A percentile compares a stretch with the other conserved stretches of the same genome.
These are phyloP conservation scores for Histomonas meleagridis DNA, from an alignment of 208 protist species.

Conservation along the genomic window DNA sequence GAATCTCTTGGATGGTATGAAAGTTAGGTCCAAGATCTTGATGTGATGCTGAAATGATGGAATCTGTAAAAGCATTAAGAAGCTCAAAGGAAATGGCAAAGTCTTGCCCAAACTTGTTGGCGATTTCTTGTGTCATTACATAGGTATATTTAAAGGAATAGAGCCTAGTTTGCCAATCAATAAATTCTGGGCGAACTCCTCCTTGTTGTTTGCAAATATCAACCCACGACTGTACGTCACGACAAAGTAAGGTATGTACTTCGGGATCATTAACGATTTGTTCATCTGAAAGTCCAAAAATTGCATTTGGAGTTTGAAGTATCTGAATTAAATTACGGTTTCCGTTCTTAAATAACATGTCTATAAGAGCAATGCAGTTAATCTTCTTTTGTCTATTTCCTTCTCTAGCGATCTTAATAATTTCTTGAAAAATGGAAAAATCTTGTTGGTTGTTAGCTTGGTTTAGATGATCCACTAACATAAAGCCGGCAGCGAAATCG, in stretches of 20 bases:
- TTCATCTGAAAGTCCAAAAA: background rate
- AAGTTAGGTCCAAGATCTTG: background rate
- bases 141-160: background rate
- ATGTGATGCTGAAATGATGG: background rate
- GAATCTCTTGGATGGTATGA: background rate
- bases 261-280: background rate
- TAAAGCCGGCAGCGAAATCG: no score
- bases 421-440: background rate
- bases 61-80: background rate
- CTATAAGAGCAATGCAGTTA: background rate
- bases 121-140: background rate
- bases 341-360: background rate
- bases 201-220: background rate
- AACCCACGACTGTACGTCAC: background rate
- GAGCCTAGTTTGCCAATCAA: slow-evolving; percentile 18
- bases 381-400: background rate
- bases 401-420: background rate
- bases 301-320: background rate
- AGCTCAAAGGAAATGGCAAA: background rate
- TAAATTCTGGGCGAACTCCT: background rate
- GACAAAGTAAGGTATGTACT: background rate
- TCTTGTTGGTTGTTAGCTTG: no score
- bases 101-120: background rate
- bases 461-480: no score
- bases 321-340: background rate